A percentile compares a stretch with the other conserved stretches of the same genome.
These are phyloP conservation scores for Epicoccum sorghinum DNA, from an alignment of 2,329 filamentous ascomycete species.

Conservation along the genomic window DNA sequence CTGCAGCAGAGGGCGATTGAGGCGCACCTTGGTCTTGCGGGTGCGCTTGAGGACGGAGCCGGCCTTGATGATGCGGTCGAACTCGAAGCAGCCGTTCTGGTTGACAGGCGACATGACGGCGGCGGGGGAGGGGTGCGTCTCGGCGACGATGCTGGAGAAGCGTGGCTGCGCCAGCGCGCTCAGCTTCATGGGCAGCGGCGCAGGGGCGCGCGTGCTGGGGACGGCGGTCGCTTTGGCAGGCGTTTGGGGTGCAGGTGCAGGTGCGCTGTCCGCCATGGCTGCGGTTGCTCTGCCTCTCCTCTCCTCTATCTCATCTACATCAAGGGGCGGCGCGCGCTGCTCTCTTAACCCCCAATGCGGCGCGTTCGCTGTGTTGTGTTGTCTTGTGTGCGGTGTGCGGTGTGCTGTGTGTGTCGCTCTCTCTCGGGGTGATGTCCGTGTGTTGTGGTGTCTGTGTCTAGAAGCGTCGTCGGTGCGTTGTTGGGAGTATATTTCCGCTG, in stretches of 20 bases:
- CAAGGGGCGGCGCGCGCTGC: constrained; percentile 10
- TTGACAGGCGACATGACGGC: constrained; percentile 85
- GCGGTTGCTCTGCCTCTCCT: constrained; percentile 12
- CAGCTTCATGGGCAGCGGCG: constrained; percentile 22
- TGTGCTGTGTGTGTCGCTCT: neutral
- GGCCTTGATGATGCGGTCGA: constrained; percentile 90
- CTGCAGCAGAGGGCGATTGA: neutral
- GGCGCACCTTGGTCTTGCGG: constrained; percentile 84
- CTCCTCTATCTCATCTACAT: neutral
- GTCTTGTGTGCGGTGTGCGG: constrained; percentile 8
- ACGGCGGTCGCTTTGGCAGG: constrained; percentile 26
- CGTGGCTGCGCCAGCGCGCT: constrained; percentile 25
- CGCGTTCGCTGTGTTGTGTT: constrained; percentile 3
- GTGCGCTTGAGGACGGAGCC: constrained; percentile 87
- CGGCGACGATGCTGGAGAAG: constrained; percentile 23
- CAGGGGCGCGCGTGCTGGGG: constrained; percentile 22
- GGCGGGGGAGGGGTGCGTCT: constrained; percentile 24
- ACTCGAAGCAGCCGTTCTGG: constrained; percentile 93
- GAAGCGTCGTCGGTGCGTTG: neutral
- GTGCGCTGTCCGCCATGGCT: constrained; percentile 31
- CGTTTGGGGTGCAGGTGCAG: constrained; percentile 22
- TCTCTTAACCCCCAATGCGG: neutral
- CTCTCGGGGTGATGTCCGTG: too few species aligned
- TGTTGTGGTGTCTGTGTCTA: neutral
- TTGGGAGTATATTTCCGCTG: constrained; percentile 10